Evolutionary conservation across 2,329 filamentous ascomycete genomes (phyloP), one percentile per base, ranked within the genome.

Genomic region (Fusarium poae): DNA sequence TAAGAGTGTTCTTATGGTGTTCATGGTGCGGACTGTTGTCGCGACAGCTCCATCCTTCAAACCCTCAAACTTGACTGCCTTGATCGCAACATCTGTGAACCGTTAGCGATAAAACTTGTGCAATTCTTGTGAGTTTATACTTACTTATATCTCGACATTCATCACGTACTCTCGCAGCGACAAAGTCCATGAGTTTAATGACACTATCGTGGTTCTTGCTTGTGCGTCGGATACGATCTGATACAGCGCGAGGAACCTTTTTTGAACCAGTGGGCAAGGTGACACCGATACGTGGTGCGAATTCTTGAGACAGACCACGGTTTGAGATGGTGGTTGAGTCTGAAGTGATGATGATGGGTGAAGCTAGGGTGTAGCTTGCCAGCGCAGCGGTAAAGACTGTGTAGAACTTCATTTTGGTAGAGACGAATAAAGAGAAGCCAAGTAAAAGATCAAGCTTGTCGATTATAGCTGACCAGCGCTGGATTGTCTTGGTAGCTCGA

Each of bases 341-440:
- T 29, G 29, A 43, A 2, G n/a, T 8, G 23, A 46, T 12, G 37
- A 8, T 11, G 4, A 48, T 8, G 2, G 63, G 67, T 1, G 34
- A 21, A 0, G 66, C 45, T 6, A 69, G 4, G 20, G 21, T 27
- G 3, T 20, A 20, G 6, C 42, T 46, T 12, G 65, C 23, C 29
- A 70, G 13, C 3, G 43, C 37, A 2, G n/a, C 32, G 4, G 35
- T 40, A 20, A 57, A 12, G 42, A 69, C 9, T 30, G 58, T 10
- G 5, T 45, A 29, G 15, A 56, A 59, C 62, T 69, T 69, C 67
- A 69, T 69, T 2, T 29, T 45, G 32, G 30, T 11, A 8, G 32
- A 34, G n/a, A 4, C 29, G 1, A 8, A 25, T 23, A 15, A 15
- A 16, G 6, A 8, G n/a, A 45, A 16, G 30, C 20, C 8, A 30